A percentile compares a stretch with the other conserved stretches of the same genome.
Conservation (phyloP, 2,329 filamentous ascomycete species). For the Cryphonectria parasitica region DNA sequence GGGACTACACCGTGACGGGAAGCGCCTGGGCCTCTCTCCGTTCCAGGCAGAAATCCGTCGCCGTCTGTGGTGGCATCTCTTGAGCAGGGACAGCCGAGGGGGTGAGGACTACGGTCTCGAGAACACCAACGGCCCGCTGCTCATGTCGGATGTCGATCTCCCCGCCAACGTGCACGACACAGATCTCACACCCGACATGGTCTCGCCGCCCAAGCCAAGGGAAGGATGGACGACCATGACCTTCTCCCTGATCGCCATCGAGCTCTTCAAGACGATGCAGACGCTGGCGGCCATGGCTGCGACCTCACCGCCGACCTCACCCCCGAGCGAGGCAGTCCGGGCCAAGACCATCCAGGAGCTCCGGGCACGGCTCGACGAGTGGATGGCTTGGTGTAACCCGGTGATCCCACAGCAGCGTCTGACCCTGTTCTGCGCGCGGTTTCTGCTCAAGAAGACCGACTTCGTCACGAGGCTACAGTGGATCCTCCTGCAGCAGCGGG, state of each 20-base stretch:
- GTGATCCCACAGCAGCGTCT: constrained; percentile 28
- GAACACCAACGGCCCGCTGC: constrained; percentile 37
- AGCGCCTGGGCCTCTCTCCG: constrained; percentile 52
- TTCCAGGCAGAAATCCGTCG: constrained; percentile 59
- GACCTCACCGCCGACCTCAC: constrained; percentile 8
- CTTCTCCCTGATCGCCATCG: constrained; percentile 56
- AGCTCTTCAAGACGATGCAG: constrained; percentile 53
- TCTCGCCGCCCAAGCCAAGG: constrained; percentile 50
- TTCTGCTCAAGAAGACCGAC: constrained; percentile 25
- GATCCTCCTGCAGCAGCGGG: constrained; percentile 18
- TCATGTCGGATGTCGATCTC: constrained; percentile 44
- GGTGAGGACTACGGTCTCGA: constrained; percentile 47
- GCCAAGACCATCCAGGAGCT: constrained; percentile 7
- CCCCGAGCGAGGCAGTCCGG: constrained; percentile 35
- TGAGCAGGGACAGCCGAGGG: constrained; percentile 47
- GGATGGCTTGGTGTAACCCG: constrained; percentile 27
- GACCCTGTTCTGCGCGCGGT: constrained; percentile 11
- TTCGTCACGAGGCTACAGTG: constrained; percentile 29
- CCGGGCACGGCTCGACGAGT: constrained; percentile 12
- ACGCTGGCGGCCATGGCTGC: constrained; percentile 47
- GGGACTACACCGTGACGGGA: constrained; percentile 44
- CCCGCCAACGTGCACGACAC: constrained; percentile 61
- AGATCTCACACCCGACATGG: constrained; percentile 54
- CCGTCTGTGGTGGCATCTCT: constrained; percentile 59
- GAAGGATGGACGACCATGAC: constrained; percentile 62